phyloP scores from a whole-genome alignment of 2,329 filamentous ascomycete species.

The Eutypa lata region DNA sequence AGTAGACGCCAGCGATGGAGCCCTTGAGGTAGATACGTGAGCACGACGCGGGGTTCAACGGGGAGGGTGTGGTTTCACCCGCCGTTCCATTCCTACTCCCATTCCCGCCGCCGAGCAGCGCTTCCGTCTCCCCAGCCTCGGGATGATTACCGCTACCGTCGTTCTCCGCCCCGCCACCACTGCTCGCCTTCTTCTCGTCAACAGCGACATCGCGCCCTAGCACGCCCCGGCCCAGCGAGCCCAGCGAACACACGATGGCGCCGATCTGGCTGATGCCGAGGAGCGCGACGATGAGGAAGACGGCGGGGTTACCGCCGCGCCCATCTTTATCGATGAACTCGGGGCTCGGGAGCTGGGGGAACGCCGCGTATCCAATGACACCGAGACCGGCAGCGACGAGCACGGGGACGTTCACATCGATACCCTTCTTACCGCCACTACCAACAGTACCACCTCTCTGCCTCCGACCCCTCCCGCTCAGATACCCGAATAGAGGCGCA shows the following conservation, averaged over 20 bases:
- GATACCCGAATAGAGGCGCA: slow-evolving; percentile 82
- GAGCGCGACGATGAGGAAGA: slow-evolving; percentile 75
- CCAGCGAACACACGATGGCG: slow-evolving; percentile 93
- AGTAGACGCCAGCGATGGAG: slow-evolving; percentile 92
- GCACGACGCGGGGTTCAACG: too few relatives aligned
- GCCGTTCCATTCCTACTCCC: slow-evolving; percentile 5
- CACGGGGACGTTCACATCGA: slow-evolving; percentile 69
- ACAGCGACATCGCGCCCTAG: slow-evolving; percentile 34
- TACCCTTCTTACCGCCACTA: slow-evolving; percentile 43
- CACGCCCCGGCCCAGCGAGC: slow-evolving; percentile 78
- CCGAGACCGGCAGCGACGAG: slow-evolving; percentile 70
- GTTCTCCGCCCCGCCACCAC: slow-evolving; percentile 11
- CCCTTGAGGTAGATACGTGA: slow-evolving; percentile 72
- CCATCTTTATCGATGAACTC: slow-evolving; percentile 64
- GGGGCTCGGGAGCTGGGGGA: slow-evolving; percentile 74
- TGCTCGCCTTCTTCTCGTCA: background rate
- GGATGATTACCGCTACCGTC: slow-evolving; percentile 9
- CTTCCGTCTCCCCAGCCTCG: slow-evolving; percentile 18
- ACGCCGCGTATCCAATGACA: slow-evolving; percentile 71
- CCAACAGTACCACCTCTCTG: slow-evolving; percentile 1
- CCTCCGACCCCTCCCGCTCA: slow-evolving; percentile 48
- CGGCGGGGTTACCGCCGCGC: slow-evolving; percentile 61
- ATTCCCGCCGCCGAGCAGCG: slow-evolving; percentile 33
- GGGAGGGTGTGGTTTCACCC: background rate
- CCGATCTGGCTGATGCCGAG: slow-evolving; percentile 94